Evolutionary conservation across 108 stramenopile species (phyloP).

Genomic region (Pseudonitzschia pungens): DNA sequence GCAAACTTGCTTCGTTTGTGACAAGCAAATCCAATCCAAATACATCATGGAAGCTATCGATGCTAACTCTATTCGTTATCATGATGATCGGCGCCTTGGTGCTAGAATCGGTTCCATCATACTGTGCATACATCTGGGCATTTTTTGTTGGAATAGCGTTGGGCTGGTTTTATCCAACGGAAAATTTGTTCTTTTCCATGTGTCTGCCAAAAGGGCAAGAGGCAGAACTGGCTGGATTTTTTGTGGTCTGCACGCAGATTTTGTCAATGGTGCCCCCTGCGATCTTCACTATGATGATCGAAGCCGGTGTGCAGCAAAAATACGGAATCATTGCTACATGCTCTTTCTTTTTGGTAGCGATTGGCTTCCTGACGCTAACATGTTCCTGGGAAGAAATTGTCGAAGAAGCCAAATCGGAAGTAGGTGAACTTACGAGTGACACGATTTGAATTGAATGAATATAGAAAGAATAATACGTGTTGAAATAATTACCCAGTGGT

Average conservation of each 20-base stretch:
- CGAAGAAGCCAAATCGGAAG: slow-evolving; percentile 6
- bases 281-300: slow-evolving; percentile 44
- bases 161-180: slow-evolving; percentile 59
- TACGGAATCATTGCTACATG: slow-evolving; percentile 2
- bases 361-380: background rate
- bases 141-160: slow-evolving; percentile 28
- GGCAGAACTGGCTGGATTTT: slow-evolving; percentile 44
- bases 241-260: slow-evolving; percentile 39
- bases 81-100: slow-evolving; percentile 11
- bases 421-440: no score
- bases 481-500: no score
- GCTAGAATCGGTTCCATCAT: background rate
- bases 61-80: slow-evolving; percentile 23
- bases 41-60: slow-evolving; percentile 44
- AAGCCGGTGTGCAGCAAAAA: slow-evolving; percentile 5
- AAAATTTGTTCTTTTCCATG: slow-evolving; percentile 40
- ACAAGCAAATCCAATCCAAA: slow-evolving; percentile 44
- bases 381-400: slow-evolving; percentile 15
- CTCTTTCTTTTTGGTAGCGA: background rate
- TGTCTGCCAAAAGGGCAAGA: slow-evolving; percentile 55
- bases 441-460: no score
- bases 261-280: slow-evolving; percentile 54
- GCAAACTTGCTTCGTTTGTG: slow-evolving; percentile 29
- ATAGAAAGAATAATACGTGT: no score
- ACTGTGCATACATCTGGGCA: slow-evolving; percentile 17